phyloP scores from a whole-genome alignment of 2,329 filamentous ascomycete species.

The Chrysoporthe cubensis region DNA sequence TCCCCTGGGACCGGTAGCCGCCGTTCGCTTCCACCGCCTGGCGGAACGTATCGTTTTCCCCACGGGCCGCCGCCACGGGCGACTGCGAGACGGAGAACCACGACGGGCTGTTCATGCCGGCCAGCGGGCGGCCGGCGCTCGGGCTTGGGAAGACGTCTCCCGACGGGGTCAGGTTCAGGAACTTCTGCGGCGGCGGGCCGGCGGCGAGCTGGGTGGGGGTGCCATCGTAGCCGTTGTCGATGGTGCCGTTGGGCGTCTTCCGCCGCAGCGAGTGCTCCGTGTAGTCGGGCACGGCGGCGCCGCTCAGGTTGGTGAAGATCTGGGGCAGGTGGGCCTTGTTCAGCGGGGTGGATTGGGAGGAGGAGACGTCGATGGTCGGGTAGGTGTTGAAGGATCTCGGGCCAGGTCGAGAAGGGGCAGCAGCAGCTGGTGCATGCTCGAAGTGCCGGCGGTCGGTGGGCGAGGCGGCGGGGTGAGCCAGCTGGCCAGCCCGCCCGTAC shows the following conservation, averaged over 20 bases:
- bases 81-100: constrained; percentile 30
- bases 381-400: constrained; percentile 36
- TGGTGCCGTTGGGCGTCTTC: constrained; percentile 93
- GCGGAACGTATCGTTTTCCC: constrained; percentile 16
- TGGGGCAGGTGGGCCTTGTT: constrained; percentile 23
- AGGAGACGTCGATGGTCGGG: constrained; percentile 32
- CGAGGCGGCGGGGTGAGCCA: neutral
- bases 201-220: constrained; percentile 73
- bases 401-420: constrained; percentile 18
- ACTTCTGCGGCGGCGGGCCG: constrained; percentile 79
- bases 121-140: constrained; percentile 27
- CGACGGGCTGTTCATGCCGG: constrained; percentile 31
- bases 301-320: constrained; percentile 23
- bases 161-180: constrained; percentile 72
- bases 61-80: constrained; percentile 6
- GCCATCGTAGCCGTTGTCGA: constrained; percentile 90
- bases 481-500: neutral
- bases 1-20: constrained; percentile 19
- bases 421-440: constrained; percentile 9
- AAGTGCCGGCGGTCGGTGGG: constrained; percentile 21
- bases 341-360: neutral
- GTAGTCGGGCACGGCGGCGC: constrained; percentile 36
- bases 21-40: constrained; percentile 11
- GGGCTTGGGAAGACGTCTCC: constrained; percentile 41
- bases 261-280: constrained; percentile 80